phyloP scores from a whole-genome alignment of 2,329 filamentous ascomycete species.

The Venturia effusa region DNA sequence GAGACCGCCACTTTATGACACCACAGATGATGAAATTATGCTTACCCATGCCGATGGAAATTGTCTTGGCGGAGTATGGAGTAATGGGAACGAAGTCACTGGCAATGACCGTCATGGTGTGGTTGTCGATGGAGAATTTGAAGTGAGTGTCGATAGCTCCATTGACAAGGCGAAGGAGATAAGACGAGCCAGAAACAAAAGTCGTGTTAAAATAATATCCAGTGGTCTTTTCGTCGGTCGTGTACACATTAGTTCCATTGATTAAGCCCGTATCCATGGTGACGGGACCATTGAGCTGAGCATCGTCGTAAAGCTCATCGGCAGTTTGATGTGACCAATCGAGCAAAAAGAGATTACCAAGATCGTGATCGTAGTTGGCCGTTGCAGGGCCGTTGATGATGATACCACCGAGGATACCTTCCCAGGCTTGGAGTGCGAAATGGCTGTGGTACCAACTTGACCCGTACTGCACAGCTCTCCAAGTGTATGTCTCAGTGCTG shows the following conservation, averaged over 20 bases:
- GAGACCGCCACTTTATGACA: not conserved
- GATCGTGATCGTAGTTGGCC: constrained; percentile 27
- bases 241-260: constrained; percentile 33
- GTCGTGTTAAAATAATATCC: constrained; percentile 18
- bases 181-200: constrained; percentile 25
- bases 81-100: constrained; percentile 34
- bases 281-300: constrained; percentile 14
- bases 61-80: constrained; percentile 27
- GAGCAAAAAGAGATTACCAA: constrained; percentile 28
- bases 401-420: constrained; percentile 28
- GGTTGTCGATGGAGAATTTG: constrained; percentile 29
- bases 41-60: constrained; percentile 27
- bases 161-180: constrained; percentile 35
- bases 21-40: constrained; percentile 7
- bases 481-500: constrained; percentile 22
- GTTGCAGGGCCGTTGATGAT: constrained; percentile 29
- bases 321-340: constrained; percentile 31
- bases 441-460: constrained; percentile 20
- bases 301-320: constrained; percentile 18
- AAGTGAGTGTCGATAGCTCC: constrained; percentile 27
- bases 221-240: constrained; percentile 13
- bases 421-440: constrained; percentile 22
- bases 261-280: constrained; percentile 26
- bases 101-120: constrained; percentile 33
- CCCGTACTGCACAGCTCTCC: constrained; percentile 30